Conservation (phyloP, 148 eudicot genomes). For the Silene uniflora region DNA sequence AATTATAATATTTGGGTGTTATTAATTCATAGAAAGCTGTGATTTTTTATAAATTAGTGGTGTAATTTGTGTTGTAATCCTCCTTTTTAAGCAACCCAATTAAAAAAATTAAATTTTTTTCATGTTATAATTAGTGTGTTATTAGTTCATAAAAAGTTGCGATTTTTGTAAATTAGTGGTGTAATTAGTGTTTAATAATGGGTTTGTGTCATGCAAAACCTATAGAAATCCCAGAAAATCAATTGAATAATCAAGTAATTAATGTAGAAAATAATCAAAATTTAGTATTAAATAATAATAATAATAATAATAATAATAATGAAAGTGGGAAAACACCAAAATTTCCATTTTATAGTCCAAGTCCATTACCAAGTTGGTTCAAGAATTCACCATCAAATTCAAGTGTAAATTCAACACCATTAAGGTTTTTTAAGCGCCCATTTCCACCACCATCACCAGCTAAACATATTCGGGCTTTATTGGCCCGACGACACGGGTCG, state of each 20-base stretch:
- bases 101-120: too few relatives aligned
- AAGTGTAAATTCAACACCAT: slow-evolving; percentile 78
- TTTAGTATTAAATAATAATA: neutral
- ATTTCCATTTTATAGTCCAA: slow-evolving; percentile 85
- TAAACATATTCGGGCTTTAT: slow-evolving; percentile 80
- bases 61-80: too few relatives aligned
- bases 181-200: slow-evolving; percentile 48
- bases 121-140: slow-evolving; percentile 7
- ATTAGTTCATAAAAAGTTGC: slow-evolving; percentile 20
- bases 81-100: too few relatives aligned
- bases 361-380: slow-evolving; percentile 69
- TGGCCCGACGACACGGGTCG: slow-evolving; percentile 83
- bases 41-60: too few relatives aligned
- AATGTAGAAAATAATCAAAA: slow-evolving; percentile 22
- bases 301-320: neutral
- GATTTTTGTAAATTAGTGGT: slow-evolving; percentile 16
- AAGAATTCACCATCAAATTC: slow-evolving; percentile 84
- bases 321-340: slow-evolving; percentile 45
- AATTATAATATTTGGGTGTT: neutral
- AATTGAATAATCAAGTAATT: slow-evolving; percentile 33
- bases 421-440: slow-evolving; percentile 67
- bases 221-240: slow-evolving; percentile 42
- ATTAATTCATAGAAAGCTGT: too few relatives aligned
- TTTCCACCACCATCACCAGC: slow-evolving; percentile 97
- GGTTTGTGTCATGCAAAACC: slow-evolving; percentile 98